Percentiles rank a stretch among this genome's conserved stretches.
These are phyloP conservation scores for Colletotrichum destructivum DNA, from an alignment of 2,329 filamentous ascomycete genomes.

Conservation along the genomic window DNA sequence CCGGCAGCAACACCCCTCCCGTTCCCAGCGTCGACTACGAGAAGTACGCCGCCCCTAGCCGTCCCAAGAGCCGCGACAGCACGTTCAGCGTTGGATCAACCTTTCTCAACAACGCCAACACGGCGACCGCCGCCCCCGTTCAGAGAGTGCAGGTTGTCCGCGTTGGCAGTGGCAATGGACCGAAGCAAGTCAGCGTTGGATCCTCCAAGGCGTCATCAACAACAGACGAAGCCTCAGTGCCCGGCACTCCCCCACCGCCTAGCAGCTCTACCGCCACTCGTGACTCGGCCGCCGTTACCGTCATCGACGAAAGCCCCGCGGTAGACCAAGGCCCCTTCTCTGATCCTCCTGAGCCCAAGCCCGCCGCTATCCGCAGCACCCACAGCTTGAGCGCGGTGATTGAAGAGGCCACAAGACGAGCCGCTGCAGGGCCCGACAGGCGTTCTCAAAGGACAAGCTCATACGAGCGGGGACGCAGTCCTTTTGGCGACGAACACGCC, in stretches of 20 bases:
- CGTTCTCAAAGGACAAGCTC: slow-evolving; percentile 46
- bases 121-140: slow-evolving; percentile 69
- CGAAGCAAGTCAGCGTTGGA: slow-evolving; percentile 61
- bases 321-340: slow-evolving; percentile 73
- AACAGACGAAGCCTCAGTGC: slow-evolving; percentile 30
- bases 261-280: slow-evolving; percentile 46
- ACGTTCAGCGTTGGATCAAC: slow-evolving; percentile 79
- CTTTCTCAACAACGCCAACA: slow-evolving; percentile 76
- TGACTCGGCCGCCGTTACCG: slow-evolving; percentile 63
- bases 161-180: slow-evolving; percentile 62
- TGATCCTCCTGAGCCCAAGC: slow-evolving; percentile 61
- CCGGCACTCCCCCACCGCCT: slow-evolving; percentile 37
- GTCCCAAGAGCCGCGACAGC: slow-evolving; percentile 69
- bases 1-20: slow-evolving; percentile 74
- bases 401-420: slow-evolving; percentile 65
- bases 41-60: slow-evolving; percentile 65
- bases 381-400: slow-evolving; percentile 69
- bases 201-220: slow-evolving; percentile 50
- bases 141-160: slow-evolving; percentile 72
- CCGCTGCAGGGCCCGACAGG: slow-evolving; percentile 51
- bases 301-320: slow-evolving; percentile 63
- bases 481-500: slow-evolving; percentile 73
- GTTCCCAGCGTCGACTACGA: slow-evolving; percentile 80
- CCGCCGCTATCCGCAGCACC: slow-evolving; percentile 54
- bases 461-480: slow-evolving; percentile 58